Conservation (phyloP, 1,139 yeast genomes). For the Eremothecium cymbalariae region DNA sequence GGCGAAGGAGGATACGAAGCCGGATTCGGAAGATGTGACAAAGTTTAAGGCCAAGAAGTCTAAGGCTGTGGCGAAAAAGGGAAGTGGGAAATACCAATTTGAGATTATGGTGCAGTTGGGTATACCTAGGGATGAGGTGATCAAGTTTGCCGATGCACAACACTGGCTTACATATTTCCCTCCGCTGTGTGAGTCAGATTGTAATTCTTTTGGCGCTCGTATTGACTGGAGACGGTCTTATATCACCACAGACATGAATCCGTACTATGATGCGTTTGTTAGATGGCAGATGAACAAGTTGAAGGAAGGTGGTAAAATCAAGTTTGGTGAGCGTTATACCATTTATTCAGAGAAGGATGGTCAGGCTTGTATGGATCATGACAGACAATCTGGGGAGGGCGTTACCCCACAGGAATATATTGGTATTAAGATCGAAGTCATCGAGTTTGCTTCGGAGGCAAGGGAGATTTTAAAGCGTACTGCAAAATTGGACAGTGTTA, state of each 20-base stretch:
- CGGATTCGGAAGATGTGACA: slow-evolving; percentile 65
- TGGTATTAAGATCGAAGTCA: slow-evolving; percentile 73
- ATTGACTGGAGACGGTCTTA: slow-evolving; percentile 98
- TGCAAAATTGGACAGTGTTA: slow-evolving; percentile 49
- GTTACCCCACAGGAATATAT: slow-evolving; percentile 94
- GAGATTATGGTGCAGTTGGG: slow-evolving; percentile 96
- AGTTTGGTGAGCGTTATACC: slow-evolving; percentile 97
- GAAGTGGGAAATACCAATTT: slow-evolving; percentile 88
- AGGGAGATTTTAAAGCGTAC: slow-evolving; percentile 32
- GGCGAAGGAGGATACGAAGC: slow-evolving; percentile 28
- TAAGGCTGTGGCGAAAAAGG: slow-evolving; percentile 87
- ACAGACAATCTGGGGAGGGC: slow-evolving; percentile 95
- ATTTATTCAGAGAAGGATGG: slow-evolving; percentile 96
- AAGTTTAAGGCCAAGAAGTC: slow-evolving; percentile 89
- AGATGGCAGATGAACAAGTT: slow-evolving; percentile 95
- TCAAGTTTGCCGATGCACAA: slow-evolving; percentile 79
- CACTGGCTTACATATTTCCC: slow-evolving; percentile 93
- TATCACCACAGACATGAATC: slow-evolving; percentile 91
- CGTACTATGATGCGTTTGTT: slow-evolving; percentile 89
- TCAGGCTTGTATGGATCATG: slow-evolving; percentile 99
- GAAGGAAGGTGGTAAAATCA: slow-evolving; percentile 80
- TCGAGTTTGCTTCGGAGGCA: slow-evolving; percentile 41
- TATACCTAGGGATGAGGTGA: slow-evolving; percentile 71
- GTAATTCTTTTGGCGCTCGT: slow-evolving; percentile 78
- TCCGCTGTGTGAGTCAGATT: slow-evolving; percentile 75